Evolutionary conservation across 2,329 filamentous ascomycete species (phyloP).

Genomic region (Penicillium brevicompactum): DNA sequence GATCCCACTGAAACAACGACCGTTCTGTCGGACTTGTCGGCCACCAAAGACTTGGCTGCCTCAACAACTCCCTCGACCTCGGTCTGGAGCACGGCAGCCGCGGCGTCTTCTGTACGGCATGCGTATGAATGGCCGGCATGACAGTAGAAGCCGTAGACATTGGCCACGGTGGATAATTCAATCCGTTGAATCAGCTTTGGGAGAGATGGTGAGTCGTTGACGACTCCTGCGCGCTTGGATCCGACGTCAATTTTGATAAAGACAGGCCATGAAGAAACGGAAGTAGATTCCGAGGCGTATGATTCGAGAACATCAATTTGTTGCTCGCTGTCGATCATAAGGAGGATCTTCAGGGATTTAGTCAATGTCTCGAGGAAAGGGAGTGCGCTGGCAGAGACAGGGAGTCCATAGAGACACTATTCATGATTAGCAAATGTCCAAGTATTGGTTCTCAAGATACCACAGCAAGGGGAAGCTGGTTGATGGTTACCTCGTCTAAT

Average conservation of each 20-base stretch:
- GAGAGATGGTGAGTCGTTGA: slow-evolving; percentile 14
- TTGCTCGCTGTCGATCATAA: slow-evolving; percentile 38
- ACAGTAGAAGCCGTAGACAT: slow-evolving; percentile 27
- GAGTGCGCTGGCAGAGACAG: slow-evolving; percentile 40
- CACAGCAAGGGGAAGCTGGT: background rate
- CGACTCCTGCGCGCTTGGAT: slow-evolving; percentile 23
- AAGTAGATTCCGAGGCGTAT: slow-evolving; percentile 1
- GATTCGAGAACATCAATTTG: slow-evolving; percentile 26
- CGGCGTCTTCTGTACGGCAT: slow-evolving; percentile 26
- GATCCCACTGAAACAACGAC: slow-evolving; percentile 26
- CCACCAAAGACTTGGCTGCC: slow-evolving; percentile 11
- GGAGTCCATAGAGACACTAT: slow-evolving; percentile 44
- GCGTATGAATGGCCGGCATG: slow-evolving; percentile 30
- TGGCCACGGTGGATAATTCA: slow-evolving; percentile 14
- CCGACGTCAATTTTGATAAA: slow-evolving; percentile 31
- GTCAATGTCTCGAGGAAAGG: slow-evolving; percentile 33
- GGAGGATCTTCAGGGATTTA: slow-evolving; percentile 33
- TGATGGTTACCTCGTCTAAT: slow-evolving; percentile 40
- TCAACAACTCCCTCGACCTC: slow-evolving; percentile 22
- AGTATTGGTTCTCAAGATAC: background rate
- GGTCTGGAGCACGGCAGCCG: slow-evolving; percentile 17
- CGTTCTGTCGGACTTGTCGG: slow-evolving; percentile 1
- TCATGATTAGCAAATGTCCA: background rate
- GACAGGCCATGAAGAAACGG: slow-evolving; percentile 20
- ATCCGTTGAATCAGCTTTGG: slow-evolving; percentile 15